Conservation (phyloP, 1,284 basidiomycete species). For the Rhizoctonia solani region DNA sequence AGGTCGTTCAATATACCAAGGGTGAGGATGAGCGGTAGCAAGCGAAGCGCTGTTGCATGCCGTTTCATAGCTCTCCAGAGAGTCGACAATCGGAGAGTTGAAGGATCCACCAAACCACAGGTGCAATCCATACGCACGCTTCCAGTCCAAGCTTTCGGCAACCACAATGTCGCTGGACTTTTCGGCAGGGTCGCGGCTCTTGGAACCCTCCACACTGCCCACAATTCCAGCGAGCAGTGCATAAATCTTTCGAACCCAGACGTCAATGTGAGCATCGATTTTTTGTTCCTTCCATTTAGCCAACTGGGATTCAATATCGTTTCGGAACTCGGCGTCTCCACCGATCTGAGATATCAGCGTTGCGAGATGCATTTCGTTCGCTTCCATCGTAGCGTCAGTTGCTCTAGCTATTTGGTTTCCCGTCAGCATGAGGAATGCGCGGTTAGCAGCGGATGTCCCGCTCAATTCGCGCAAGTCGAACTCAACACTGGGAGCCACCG, state of each 20-base stretch:
- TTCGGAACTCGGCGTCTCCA: slow-evolving; percentile 76
- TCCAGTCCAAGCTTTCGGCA: slow-evolving; percentile 91
- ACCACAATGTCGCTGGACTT: slow-evolving; percentile 68
- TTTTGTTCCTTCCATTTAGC: slow-evolving; percentile 82
- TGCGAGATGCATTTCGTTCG: slow-evolving; percentile 82
- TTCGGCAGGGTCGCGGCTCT: slow-evolving; percentile 59
- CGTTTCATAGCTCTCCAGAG: slow-evolving; percentile 68
- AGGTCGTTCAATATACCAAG: slow-evolving; percentile 63
- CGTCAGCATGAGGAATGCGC: slow-evolving; percentile 73
- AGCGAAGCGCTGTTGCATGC: slow-evolving; percentile 41
- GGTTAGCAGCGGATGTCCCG: slow-evolving; percentile 50
- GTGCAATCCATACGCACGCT: slow-evolving; percentile 87
- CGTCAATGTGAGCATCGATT: slow-evolving; percentile 71
- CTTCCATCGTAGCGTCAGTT: slow-evolving; percentile 73
- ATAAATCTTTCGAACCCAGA: slow-evolving; percentile 79
- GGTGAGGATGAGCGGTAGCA: slow-evolving; percentile 61
- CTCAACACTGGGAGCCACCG: slow-evolving; percentile 76
- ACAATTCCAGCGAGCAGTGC: slow-evolving; percentile 83
- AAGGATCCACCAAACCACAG: slow-evolving; percentile 86
- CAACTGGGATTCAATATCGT: slow-evolving; percentile 78
- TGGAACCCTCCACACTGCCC: slow-evolving; percentile 61
- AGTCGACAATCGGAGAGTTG: slow-evolving; percentile 71
- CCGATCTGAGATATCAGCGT: slow-evolving; percentile 91
- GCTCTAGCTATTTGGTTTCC: slow-evolving; percentile 89
- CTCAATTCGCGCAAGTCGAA: slow-evolving; percentile 64